Conservation (phyloP, 352 stramenopile species). For the Pythium coloratum region DNA sequence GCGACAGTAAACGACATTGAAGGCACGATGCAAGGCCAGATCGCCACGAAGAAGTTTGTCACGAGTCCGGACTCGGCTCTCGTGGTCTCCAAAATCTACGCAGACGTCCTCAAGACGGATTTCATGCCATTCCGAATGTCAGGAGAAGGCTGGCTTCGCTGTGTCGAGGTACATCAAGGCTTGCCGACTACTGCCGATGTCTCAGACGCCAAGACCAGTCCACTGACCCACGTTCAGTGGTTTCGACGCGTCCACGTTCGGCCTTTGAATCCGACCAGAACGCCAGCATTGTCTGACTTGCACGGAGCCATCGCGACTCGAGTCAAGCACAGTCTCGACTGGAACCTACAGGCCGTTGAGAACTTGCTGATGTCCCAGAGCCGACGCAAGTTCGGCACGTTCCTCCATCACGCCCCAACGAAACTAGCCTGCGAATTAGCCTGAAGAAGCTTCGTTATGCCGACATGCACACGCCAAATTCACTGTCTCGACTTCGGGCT, state of each 20-base stretch:
- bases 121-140: background rate
- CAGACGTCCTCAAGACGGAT: slow-evolving; percentile 3
- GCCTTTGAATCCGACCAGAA: background rate
- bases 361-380: slow-evolving; percentile 6
- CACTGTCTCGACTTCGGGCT: no score
- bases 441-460: background rate
- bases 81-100: slow-evolving; percentile 8
- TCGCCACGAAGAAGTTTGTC: slow-evolving; percentile 1
- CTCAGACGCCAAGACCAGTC: background rate
- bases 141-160: slow-evolving; percentile 10
- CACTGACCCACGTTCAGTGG: slow-evolving; percentile 10
- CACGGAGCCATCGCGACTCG: background rate
- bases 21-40: slow-evolving; percentile 16
- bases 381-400: background rate
- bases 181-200: background rate
- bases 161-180: slow-evolving; percentile 4
- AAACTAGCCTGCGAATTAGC: background rate
- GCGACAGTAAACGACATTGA: background rate
- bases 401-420: background rate
- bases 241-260: slow-evolving; percentile 5
- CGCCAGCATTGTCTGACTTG: background rate
- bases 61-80: background rate
- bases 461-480: no score
- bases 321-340: background rate
- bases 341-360: slow-evolving; percentile 16